phyloP scores from a whole-genome alignment of 1,139 yeast genomes.

The Candida albicans region DNA sequence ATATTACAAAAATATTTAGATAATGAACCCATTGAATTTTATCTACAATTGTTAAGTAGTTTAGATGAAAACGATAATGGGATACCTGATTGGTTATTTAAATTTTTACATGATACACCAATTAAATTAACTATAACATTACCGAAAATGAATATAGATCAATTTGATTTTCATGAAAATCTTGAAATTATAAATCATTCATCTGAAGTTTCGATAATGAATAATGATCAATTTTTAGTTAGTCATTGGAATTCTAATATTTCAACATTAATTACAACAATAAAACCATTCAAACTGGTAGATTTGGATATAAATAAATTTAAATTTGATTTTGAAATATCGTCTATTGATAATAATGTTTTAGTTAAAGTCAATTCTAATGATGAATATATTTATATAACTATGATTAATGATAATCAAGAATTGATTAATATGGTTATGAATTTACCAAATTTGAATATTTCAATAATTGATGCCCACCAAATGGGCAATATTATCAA shows the following conservation, averaged over 20 bases:
- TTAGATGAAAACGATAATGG: too few species aligned
- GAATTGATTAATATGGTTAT: constrained; percentile 1
- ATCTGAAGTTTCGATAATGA: constrained; percentile 13
- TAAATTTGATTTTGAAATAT: constrained; percentile 14
- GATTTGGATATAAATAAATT: constrained; percentile 19
- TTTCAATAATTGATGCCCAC: neutral
- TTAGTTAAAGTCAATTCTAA: constrained; percentile 17
- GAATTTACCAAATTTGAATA: constrained; percentile 1
- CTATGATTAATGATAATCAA: constrained; percentile 4
- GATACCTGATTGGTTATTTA: constrained; percentile 29
- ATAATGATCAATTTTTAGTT: constrained; percentile 15
- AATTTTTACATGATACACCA: constrained; percentile 15
- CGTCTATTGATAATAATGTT: constrained; percentile 6
- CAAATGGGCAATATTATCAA: neutral
- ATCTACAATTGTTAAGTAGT: constrained; percentile 17
- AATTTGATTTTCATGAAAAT: neutral
- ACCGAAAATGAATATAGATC: constrained; percentile 7
- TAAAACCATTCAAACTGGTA: constrained; percentile 10
- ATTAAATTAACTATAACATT: constrained; percentile 10
- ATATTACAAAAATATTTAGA: constrained; percentile 22
- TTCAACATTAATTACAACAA: constrained; percentile 6
- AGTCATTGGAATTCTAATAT: constrained; percentile 5
- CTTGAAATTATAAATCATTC: constrained; percentile 6
- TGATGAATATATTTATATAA: constrained; percentile 13
- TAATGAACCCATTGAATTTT: constrained; percentile 20